These are phyloP conservation scores for Herpetomonas muscarum DNA, from an alignment of 208 protist species.

Conservation along the genomic window DNA sequence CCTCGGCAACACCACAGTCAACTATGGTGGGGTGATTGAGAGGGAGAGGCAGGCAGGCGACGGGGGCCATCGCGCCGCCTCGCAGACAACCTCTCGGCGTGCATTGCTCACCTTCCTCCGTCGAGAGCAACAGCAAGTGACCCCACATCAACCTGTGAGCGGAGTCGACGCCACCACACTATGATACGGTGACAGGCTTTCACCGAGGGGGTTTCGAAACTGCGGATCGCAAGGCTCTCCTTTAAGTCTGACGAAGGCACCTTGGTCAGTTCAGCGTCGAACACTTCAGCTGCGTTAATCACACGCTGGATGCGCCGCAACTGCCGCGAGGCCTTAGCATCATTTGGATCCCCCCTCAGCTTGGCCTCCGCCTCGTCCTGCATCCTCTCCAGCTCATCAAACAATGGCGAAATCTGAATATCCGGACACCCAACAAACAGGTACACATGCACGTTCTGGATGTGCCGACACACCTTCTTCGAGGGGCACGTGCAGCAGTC, in stretches of 20 bases:
- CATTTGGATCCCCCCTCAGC: conserved; percentile 25
- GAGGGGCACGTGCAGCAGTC: conserved; percentile 74
- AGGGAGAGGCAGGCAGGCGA: too few relatives aligned
- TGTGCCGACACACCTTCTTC: conserved; percentile 73
- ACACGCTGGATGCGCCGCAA: conserved; percentile 27
- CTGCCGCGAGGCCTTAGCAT: conserved; percentile 21
- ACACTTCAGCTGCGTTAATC: conserved; percentile 69
- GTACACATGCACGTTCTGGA: conserved; percentile 86
- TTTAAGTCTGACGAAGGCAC: conserved; percentile 55
- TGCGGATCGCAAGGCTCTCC: conserved; percentile 74
- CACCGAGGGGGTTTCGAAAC: too few relatives aligned
- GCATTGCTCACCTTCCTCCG: too few relatives aligned
- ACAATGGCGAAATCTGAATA: conserved; percentile 71
- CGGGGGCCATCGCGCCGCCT: too few relatives aligned
- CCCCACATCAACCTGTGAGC: too few relatives aligned
- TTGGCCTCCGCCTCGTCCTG: conserved; percentile 45
- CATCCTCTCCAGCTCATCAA: conserved; percentile 64
- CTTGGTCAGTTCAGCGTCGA: conserved; percentile 58
- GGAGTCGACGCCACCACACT: too few relatives aligned
- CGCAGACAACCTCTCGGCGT: too few relatives aligned
- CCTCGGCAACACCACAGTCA: too few relatives aligned
- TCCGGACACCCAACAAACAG: conserved; percentile 71
- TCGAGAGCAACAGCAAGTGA: too few relatives aligned
- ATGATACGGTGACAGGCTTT: too few relatives aligned
- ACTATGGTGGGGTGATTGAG: too few relatives aligned